Evolutionary conservation across 441 rosid genomes (phyloP).

Genomic region (Monsonia emarginata): DNA sequence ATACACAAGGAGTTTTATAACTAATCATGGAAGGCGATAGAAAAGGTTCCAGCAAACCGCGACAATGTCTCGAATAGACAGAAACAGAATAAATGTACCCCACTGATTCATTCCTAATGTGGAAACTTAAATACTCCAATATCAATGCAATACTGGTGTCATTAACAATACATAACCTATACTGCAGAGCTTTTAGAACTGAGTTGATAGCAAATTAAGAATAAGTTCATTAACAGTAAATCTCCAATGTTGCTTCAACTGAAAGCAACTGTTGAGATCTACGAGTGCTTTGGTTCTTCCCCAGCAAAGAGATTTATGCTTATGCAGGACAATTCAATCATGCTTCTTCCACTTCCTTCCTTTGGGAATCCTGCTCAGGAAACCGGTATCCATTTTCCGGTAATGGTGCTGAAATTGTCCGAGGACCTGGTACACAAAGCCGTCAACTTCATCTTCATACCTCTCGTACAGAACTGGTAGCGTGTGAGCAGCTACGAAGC

Average conservation of each 20-base stretch:
- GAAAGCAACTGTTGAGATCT: not conserved
- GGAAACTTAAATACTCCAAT: too few relatives aligned
- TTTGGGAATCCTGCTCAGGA: constrained; percentile 56
- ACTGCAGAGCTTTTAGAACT: not conserved
- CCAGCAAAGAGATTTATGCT: not conserved
- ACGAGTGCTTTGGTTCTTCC: not conserved
- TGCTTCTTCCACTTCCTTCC: constrained; percentile 57
- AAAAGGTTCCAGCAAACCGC: too few relatives aligned
- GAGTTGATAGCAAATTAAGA: not conserved
- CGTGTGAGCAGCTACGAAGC: constrained; percentile 80
- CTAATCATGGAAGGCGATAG: too few relatives aligned
- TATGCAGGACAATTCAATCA: too few relatives aligned
- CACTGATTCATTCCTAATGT: too few relatives aligned
- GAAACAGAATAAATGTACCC: too few relatives aligned
- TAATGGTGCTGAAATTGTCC: constrained; percentile 54
- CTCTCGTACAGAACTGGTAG: constrained; percentile 78
- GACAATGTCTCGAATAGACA: too few relatives aligned
- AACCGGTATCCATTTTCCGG: constrained; percentile 46
- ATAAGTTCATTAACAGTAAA: not conserved
- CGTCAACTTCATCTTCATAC: constrained; percentile 68
- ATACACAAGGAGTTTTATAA: too few relatives aligned
- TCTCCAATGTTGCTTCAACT: not conserved
- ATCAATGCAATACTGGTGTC: too few relatives aligned
- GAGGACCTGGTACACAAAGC: constrained; percentile 37
- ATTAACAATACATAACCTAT: too few relatives aligned